Percentiles rank a stretch among this genome's conserved stretches.
Conservation (phyloP, 768 basidiomycete genomes). For the Amanita fuliginea region DNA sequence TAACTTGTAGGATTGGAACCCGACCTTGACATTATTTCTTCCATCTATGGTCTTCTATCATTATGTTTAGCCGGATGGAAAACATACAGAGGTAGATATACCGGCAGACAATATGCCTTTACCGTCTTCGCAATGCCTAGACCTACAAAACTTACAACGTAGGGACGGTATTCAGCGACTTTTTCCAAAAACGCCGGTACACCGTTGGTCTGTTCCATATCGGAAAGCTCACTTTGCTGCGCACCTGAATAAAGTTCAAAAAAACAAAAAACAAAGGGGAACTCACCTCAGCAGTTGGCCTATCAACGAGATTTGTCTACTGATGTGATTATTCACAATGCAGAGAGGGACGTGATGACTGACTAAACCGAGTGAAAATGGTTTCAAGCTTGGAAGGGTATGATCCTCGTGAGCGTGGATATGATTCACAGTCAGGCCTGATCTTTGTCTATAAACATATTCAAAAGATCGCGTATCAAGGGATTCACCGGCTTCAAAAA, state of each 20-base stretch:
- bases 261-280: neutral
- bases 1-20: constrained; percentile 42
- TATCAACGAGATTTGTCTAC: constrained; percentile 67
- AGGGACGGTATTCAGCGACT: constrained; percentile 43
- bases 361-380: constrained; percentile 58
- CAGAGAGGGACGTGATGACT: constrained; percentile 12
- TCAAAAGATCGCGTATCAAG: neutral
- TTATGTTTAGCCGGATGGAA: neutral
- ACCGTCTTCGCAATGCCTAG: constrained; percentile 42
- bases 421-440: constrained; percentile 47
- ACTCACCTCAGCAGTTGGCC: constrained; percentile 53
- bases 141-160: constrained; percentile 71
- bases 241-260: neutral
- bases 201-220: constrained; percentile 35
- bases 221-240: constrained; percentile 46
- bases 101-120: constrained; percentile 15
- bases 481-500: constrained; percentile 51
- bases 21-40: constrained; percentile 14
- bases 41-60: constrained; percentile 6
- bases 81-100: constrained; percentile 8
- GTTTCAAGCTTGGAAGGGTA: constrained; percentile 35
- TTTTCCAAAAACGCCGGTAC: constrained; percentile 54
- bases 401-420: constrained; percentile 49
- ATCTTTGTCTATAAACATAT: neutral
- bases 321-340: neutral